These are phyloP conservation scores for Amanita fuliginea DNA, from an alignment of 768 basidiomycete genomes.

Conservation along the genomic window DNA sequence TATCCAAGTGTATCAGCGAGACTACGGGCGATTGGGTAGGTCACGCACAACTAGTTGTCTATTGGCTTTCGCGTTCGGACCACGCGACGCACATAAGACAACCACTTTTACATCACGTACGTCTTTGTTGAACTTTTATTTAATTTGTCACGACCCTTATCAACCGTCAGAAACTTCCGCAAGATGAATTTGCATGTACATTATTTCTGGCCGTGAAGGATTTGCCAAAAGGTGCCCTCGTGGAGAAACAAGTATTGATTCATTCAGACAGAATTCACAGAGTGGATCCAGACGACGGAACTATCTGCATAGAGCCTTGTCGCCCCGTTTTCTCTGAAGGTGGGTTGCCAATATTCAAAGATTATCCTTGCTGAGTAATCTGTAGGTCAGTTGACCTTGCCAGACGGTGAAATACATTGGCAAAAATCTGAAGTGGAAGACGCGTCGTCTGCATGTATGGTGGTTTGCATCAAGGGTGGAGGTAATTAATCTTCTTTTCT, in stretches of 20 bases:
- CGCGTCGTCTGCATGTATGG: constrained; percentile 26
- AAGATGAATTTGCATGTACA: constrained; percentile 21
- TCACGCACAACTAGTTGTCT: constrained; percentile 51
- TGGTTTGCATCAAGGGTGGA: constrained; percentile 32
- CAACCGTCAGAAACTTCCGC: constrained; percentile 6
- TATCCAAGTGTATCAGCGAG: constrained; percentile 48
- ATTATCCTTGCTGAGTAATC: not conserved
- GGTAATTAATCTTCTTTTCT: constrained; percentile 13
- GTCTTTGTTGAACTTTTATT: not conserved
- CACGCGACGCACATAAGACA: constrained; percentile 29
- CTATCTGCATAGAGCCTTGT: not conserved
- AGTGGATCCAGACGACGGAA: constrained; percentile 35
- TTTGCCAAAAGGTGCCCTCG: constrained; percentile 58
- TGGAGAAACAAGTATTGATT: constrained; percentile 68
- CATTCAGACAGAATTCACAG: constrained; percentile 54
- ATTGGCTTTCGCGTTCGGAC: constrained; percentile 48
- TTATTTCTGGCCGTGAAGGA: constrained; percentile 53
- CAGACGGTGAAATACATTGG: constrained; percentile 22
- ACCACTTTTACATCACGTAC: constrained; percentile 16
- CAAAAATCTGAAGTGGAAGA: constrained; percentile 36
- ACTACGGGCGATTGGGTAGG: constrained; percentile 52
- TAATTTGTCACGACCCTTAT: not conserved
- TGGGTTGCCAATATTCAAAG: not conserved
- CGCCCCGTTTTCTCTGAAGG: not conserved
- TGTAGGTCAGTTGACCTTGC: not conserved